phyloP scores from a whole-genome alignment of 805 yeast species.

The Teunomyces cretensis region DNA sequence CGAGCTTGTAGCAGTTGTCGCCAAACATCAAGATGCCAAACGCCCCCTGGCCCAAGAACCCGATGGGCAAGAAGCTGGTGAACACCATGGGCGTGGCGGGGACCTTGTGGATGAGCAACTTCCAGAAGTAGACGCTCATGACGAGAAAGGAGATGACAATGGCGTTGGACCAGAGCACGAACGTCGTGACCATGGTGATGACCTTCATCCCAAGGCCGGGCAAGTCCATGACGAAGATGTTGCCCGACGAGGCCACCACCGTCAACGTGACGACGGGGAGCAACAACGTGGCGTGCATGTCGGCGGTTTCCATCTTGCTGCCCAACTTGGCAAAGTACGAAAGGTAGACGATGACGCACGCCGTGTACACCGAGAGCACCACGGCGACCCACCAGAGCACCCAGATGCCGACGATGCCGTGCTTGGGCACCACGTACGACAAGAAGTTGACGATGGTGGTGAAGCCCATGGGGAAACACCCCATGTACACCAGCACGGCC shows the following conservation, averaged over 20 bases:
- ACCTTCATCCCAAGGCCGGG: constrained; percentile 45
- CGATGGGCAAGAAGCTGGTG: constrained; percentile 76
- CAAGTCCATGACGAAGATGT: constrained; percentile 45
- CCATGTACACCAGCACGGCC: constrained; percentile 60
- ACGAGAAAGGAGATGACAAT: constrained; percentile 53
- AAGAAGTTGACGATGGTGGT: constrained; percentile 63
- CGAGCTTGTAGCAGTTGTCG: constrained; percentile 27
- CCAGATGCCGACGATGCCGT: constrained; percentile 51
- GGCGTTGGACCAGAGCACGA: constrained; percentile 70
- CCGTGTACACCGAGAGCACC: constrained; percentile 51
- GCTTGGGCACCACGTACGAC: constrained; percentile 38
- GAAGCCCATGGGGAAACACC: constrained; percentile 80
- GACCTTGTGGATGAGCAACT: constrained; percentile 54
- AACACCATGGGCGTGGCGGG: constrained; percentile 58
- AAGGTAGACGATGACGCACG: constrained; percentile 59
- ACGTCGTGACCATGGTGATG: constrained; percentile 53
- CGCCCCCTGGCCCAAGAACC: constrained; percentile 84
- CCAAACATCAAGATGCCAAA: constrained; percentile 63
- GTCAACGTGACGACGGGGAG: constrained; percentile 80
- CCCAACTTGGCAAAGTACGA: constrained; percentile 41
- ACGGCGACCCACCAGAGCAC: constrained; percentile 76
- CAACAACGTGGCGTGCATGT: constrained; percentile 57
- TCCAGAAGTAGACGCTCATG: constrained; percentile 58
- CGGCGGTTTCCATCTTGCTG: constrained; percentile 17
- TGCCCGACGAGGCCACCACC: constrained; percentile 74